Evolutionary conservation across 2,329 filamentous ascomycete genomes (phyloP).

Genomic region (Hypoxylon sp.): DNA sequence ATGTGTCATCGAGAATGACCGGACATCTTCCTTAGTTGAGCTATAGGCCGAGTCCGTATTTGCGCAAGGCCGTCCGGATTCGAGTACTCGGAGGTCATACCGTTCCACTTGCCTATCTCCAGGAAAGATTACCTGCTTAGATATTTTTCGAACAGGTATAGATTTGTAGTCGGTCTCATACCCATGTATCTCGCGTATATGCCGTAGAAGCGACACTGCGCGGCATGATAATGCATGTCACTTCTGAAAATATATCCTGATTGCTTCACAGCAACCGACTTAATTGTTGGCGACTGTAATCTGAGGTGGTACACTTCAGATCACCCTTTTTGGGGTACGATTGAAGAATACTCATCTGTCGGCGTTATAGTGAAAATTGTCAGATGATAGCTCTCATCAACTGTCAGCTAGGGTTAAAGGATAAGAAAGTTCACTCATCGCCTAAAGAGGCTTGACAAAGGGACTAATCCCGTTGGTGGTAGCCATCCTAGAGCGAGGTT

Average conservation of each 20-base stretch:
- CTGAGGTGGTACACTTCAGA: conserved; percentile 3
- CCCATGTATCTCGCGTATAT: conserved; percentile 3
- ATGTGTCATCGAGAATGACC: neutral
- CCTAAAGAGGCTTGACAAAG: conserved; percentile 26
- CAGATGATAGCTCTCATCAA: conserved; percentile 1
- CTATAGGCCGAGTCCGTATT: neutral
- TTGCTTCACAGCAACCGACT: conserved; percentile 3
- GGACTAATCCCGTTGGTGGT: conserved; percentile 29
- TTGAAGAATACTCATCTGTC: conserved; percentile 1
- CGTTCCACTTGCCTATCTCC: neutral
- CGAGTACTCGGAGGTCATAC: neutral
- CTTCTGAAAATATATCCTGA: conserved; percentile 12
- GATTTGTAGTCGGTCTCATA: conserved; percentile 2
- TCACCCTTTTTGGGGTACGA: conserved; percentile 3
- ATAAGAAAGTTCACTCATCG: conserved; percentile 19
- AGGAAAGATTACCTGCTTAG: neutral
- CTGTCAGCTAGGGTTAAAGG: conserved; percentile 10
- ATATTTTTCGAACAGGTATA: neutral
- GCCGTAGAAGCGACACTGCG: conserved; percentile 2
- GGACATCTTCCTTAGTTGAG: neutral
- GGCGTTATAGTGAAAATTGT: conserved; percentile 8
- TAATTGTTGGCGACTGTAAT: conserved; percentile 14
- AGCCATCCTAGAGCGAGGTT: conserved; percentile 24
- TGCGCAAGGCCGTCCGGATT: neutral
- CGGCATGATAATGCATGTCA: conserved; percentile 11